Conservation (phyloP, 805 yeast species). For the Sungouiozyma intestinalis region DNA sequence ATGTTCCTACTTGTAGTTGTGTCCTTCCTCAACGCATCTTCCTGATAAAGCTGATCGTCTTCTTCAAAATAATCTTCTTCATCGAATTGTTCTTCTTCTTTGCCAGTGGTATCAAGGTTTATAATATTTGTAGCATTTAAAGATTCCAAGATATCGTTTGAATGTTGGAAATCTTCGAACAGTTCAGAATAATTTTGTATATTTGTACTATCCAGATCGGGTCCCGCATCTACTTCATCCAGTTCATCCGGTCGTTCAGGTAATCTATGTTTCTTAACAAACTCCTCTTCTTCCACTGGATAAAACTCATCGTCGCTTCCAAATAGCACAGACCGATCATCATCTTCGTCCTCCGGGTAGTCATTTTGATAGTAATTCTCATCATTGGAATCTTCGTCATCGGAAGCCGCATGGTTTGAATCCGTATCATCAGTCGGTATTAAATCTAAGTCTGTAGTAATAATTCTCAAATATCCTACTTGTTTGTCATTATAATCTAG, state of each 20-base stretch:
- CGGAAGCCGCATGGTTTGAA: conserved; percentile 40
- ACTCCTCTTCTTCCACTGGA: conserved; percentile 28
- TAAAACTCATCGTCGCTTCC: conserved; percentile 31
- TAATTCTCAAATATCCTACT: conserved; percentile 34
- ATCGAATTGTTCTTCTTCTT: conserved; percentile 20
- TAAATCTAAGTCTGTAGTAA: conserved; percentile 30
- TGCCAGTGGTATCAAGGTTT: conserved; percentile 21
- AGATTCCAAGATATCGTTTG: conserved; percentile 17
- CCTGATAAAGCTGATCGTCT: conserved; percentile 44
- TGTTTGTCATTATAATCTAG: conserved; percentile 23
- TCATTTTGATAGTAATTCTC: conserved; percentile 89
- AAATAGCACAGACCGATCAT: conserved; percentile 32
- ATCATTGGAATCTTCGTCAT: conserved; percentile 81
- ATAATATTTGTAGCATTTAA: conserved; percentile 22
- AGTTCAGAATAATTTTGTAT: conserved; percentile 13
- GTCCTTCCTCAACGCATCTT: conserved; percentile 23
- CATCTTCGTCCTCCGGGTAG: conserved; percentile 91
- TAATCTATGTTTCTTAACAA: conserved; percentile 1
- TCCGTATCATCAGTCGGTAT: conserved; percentile 30
- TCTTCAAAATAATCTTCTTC: conserved; percentile 58
- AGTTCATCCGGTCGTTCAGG: conserved; percentile 1
- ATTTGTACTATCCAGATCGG: neutral
- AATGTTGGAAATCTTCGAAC: conserved; percentile 15
- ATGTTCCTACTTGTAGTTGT: conserved; percentile 35
- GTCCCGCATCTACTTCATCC: neutral